Conservation (phyloP, 768 basidiomycete species). For the Crucibulum laeve region DNA sequence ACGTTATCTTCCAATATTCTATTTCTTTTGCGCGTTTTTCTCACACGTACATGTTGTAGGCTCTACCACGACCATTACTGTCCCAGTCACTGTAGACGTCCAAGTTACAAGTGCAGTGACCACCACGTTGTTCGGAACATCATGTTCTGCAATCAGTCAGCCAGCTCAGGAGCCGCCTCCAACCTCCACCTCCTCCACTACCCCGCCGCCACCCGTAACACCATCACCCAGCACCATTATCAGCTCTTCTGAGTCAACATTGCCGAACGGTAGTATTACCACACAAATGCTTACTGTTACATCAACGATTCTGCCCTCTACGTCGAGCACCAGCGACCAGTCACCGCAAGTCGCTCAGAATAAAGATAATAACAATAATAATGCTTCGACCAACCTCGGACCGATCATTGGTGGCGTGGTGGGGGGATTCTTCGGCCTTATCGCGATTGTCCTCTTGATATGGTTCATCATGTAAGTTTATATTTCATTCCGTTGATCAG, state of each 20-base stretch:
- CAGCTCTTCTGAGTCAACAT: slow-evolving; percentile 27
- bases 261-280: slow-evolving; percentile 35
- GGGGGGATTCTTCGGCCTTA: slow-evolving; percentile 49
- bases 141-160: slow-evolving; percentile 20
- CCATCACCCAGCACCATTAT: slow-evolving; percentile 27
- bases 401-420: slow-evolving; percentile 52
- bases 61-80: slow-evolving; percentile 24
- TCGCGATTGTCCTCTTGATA: slow-evolving; percentile 36
- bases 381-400: slow-evolving; percentile 26
- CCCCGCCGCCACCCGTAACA: slow-evolving; percentile 10
- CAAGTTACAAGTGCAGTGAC: slow-evolving; percentile 24
- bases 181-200: slow-evolving; percentile 1
- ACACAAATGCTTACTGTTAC: slow-evolving; percentile 29
- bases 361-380: slow-evolving; percentile 9
- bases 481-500: slow-evolving; percentile 5
- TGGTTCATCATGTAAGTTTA: slow-evolving; percentile 48
- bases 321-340: slow-evolving; percentile 5
- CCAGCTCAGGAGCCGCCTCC: slow-evolving; percentile 2
- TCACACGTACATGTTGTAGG: slow-evolving; percentile 8
- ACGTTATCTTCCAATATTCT: slow-evolving; percentile 12
- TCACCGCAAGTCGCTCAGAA: slow-evolving; percentile 1
- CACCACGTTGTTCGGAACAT: slow-evolving; percentile 38
- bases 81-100: slow-evolving; percentile 35
- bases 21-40: slow-evolving; percentile 7
- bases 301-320: slow-evolving; percentile 26